Evolutionary conservation across 345 rosid genomes (phyloP), one percentile per base, ranked within the genome.

Genomic region (Populus nigra): DNA sequence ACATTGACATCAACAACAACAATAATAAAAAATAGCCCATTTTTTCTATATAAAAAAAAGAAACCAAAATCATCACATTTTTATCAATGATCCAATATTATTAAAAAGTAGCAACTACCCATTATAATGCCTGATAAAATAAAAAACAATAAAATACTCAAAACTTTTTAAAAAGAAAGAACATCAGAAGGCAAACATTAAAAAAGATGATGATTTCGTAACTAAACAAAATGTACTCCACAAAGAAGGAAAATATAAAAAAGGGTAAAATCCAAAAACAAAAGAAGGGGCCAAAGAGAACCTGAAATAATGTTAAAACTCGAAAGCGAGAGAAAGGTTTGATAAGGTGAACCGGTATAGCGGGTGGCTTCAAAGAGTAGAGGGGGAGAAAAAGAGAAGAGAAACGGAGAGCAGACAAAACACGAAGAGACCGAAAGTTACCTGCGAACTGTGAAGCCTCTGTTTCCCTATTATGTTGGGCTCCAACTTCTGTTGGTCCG

Each of bases 301-400:
- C 89, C 69, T 29, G 47, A 4, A 77, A 22, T 74, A 82, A 78
- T 70, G 82, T 57, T 47, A 69, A 69, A 76, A 77, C 78, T 77
- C 23, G 38, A 27, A 41, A 41, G 68, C 23, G 23, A 59, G 55
- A 45, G 25, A 3, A 68, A 71, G 72, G 18, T 31, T 73, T 8
- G 74, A n/a, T 18, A 65, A 25, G 35, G 41, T 22, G 70, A 65
- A 57, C 71, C 36, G 79, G 76, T 25, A 73, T 68, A 80, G 83
- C 45, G 69, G 17, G 69, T 33, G 76, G 33, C 31, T 67, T 33
- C 5, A 67, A n/a, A 53, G 29, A 55, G 65, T 23, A 38, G 55
- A 76, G 33, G 31, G 75, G 12, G 71, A 49, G 43, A 50, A 50
- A 39, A 29, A 16, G 73, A 61, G 23, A 68, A 11, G 47, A 41